These are phyloP conservation scores for Scedosporium minutisporum DNA, from an alignment of 2,329 filamentous ascomycete species.

Conservation along the genomic window DNA sequence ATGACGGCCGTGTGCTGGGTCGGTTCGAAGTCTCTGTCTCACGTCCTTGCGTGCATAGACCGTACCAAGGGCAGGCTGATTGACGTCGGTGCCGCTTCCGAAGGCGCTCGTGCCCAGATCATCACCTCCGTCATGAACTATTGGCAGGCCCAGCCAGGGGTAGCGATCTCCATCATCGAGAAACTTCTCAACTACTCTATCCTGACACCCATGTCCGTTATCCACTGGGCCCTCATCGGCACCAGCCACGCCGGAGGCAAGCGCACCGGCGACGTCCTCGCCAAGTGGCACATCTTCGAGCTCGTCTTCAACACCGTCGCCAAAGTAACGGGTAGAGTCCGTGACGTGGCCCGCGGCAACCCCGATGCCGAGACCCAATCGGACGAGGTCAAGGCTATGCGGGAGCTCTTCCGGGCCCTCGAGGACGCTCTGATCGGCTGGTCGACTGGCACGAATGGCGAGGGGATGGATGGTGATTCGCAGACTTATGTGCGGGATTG, in stretches of 20 bases:
- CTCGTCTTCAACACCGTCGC: conserved; percentile 79
- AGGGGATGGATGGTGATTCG: conserved; percentile 47
- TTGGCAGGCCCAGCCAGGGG: conserved; percentile 86
- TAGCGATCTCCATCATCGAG: conserved; percentile 86
- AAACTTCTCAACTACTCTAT: conserved; percentile 97
- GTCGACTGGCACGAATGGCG: conserved; percentile 63
- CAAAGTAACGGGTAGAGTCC: conserved; percentile 80
- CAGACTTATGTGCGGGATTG: conserved; percentile 45
- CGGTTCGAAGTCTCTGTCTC: conserved; percentile 90
- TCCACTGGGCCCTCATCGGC: conserved; percentile 79
- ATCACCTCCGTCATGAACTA: conserved; percentile 84
- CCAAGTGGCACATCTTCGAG: conserved; percentile 73
- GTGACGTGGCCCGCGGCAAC: conserved; percentile 61
- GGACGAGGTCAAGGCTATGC: conserved; percentile 62
- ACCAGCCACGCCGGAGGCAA: conserved; percentile 36
- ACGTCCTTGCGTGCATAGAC: conserved; percentile 92
- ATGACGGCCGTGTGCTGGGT: conserved; percentile 89
- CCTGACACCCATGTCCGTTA: conserved; percentile 71
- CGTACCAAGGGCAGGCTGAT: conserved; percentile 84
- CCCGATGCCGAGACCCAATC: conserved; percentile 42
- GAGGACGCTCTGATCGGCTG: conserved; percentile 68
- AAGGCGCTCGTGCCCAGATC: conserved; percentile 75
- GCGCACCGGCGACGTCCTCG: conserved; percentile 56
- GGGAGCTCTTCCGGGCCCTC: conserved; percentile 69
- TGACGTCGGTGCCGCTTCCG: conserved; percentile 64